phyloP scores from a whole-genome alignment of 1,139 yeast genomes.

The Yamadazyma sp. region DNA sequence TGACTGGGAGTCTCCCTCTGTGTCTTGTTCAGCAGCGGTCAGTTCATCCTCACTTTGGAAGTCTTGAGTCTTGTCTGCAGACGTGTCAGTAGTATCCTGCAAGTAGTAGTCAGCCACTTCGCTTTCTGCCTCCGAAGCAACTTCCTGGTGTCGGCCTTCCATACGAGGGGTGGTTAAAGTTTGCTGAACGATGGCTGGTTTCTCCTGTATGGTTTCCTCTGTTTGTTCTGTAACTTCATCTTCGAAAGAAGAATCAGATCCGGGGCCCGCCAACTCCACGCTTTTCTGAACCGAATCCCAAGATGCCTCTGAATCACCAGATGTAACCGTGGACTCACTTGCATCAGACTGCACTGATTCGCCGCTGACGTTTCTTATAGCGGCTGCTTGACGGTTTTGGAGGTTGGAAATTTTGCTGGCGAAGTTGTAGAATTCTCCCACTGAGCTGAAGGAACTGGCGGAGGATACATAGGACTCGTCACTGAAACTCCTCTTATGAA shows the following conservation, averaged over 20 bases:
- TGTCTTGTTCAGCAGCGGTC: background rate
- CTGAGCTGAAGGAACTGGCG: conserved; percentile 38
- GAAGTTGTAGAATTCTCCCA: conserved; percentile 32
- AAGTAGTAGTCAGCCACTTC: conserved; percentile 14
- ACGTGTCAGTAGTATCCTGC: conserved; percentile 3
- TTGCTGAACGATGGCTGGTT: too few relatives aligned
- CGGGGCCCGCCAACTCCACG: conserved; percentile 26
- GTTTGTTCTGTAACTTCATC: background rate
- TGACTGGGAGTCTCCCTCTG: background rate
- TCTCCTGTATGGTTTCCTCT: background rate
- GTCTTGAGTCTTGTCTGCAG: background rate
- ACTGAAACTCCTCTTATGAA: conserved; percentile 35
- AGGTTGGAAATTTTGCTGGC: conserved; percentile 7
- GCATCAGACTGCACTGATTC: conserved; percentile 2
- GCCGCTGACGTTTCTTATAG: conserved; percentile 1
- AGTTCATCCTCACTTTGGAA: conserved; percentile 2
- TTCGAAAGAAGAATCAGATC: conserved; percentile 10
- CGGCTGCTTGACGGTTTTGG: background rate
- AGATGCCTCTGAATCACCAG: conserved; percentile 18
- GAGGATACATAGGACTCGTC: conserved; percentile 42
- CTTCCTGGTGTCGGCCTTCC: background rate
- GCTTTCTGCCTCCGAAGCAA: conserved; percentile 5
- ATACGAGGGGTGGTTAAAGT: background rate
- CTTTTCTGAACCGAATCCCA: conserved; percentile 41
- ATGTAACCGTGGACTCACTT: conserved; percentile 11